These are phyloP conservation scores for Suhomyces atakaporum DNA, from an alignment of 1,139 yeast species.

Conservation along the genomic window DNA sequence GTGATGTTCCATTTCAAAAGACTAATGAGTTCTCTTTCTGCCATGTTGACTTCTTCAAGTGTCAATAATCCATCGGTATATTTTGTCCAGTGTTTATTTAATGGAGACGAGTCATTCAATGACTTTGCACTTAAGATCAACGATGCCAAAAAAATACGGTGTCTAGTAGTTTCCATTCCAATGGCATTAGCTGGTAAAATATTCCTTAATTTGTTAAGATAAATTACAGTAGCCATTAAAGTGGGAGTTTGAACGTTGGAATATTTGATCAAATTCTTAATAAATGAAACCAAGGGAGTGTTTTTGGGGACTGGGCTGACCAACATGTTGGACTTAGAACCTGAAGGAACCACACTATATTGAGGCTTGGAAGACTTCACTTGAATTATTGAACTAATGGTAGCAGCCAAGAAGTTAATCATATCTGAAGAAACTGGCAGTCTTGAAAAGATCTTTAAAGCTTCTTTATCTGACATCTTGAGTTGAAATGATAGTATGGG, in stretches of 20 bases:
- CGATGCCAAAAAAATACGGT: conserved; percentile 86
- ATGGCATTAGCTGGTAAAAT: conserved; percentile 84
- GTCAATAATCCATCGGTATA: conserved; percentile 83
- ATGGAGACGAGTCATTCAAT: conserved; percentile 89
- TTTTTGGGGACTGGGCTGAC: conserved; percentile 29
- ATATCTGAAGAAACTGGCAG: conserved; percentile 77
- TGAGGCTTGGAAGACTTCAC: conserved; percentile 36
- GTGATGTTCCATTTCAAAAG: conserved; percentile 83
- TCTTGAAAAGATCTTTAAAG: conserved; percentile 71
- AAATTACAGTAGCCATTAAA: conserved; percentile 86
- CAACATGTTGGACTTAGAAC: conserved; percentile 17
- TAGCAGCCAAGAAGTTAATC: conserved; percentile 77
- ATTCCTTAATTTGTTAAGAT: conserved; percentile 72
- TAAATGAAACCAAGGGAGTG: conserved; percentile 57
- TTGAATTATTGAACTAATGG: conserved; percentile 78
- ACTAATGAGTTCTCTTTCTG: conserved; percentile 83
- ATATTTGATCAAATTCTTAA: conserved; percentile 66
- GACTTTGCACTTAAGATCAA: conserved; percentile 87
- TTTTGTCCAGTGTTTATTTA: conserved; percentile 93
- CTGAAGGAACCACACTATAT: conserved; percentile 19
- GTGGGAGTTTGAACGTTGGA: conserved; percentile 96
- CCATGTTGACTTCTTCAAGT: conserved; percentile 80
- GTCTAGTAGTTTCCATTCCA: conserved; percentile 93
- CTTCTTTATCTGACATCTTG: conserved; percentile 58
- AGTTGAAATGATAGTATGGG: too few relatives aligned